Evolutionary conservation across 169 alveolate species (phyloP).

Genomic region (Cyclospora cayetanensis): DNA sequence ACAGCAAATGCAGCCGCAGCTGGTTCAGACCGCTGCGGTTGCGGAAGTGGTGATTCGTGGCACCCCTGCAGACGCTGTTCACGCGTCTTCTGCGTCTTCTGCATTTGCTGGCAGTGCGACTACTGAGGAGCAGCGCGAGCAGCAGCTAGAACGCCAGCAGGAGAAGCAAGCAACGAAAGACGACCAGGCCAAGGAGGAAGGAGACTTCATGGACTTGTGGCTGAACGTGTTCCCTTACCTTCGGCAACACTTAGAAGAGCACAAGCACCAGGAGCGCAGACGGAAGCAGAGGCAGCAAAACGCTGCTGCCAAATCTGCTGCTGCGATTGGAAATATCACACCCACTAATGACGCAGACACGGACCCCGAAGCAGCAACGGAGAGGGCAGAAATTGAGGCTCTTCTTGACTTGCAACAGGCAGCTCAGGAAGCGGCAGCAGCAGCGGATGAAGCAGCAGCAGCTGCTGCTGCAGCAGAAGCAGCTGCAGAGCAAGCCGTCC

Average conservation of each 20-base stretch:
- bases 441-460: background rate
- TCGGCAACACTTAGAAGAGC: constrained; percentile 9
- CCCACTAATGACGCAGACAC: background rate
- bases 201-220: constrained; percentile 51
- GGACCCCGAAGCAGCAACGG: background rate
- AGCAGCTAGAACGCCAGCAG: background rate
- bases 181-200: constrained; percentile 6
- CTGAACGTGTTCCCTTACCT: constrained; percentile 33
- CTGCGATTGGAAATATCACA: background rate
- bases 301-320: background rate
- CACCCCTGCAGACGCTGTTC: background rate
- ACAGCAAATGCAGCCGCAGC: background rate
- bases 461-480: constrained; percentile 11
- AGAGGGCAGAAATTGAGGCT: background rate
- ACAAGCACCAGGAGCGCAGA: background rate
- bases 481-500: background rate
- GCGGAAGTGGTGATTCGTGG: no score
- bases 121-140: background rate
- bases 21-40: background rate
- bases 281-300: background rate
- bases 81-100: background rate
- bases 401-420: background rate
- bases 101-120: background rate
- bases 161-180: background rate
- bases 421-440: constrained; percentile 4